A percentile compares a stretch with the other conserved stretches of the same genome.
phyloP scores from a whole-genome alignment of 495 filamentous ascomycete species.

The Hypoxylon cercidicola region DNA sequence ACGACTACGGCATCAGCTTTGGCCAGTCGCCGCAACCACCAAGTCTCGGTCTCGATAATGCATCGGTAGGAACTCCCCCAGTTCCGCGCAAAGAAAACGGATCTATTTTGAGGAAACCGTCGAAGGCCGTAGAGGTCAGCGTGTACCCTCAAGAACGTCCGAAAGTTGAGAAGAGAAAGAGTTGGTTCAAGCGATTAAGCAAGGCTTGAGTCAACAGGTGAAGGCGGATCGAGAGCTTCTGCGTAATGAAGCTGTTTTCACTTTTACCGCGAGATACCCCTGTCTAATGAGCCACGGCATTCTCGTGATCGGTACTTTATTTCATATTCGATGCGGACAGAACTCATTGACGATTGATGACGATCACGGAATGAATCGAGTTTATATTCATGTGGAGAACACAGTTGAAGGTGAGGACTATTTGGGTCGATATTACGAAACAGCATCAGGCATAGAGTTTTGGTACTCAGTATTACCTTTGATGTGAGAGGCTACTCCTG shows the following conservation, averaged over 20 bases:
- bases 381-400: neutral
- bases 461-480: constrained; percentile 7
- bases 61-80: constrained; percentile 39
- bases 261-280: constrained; percentile 36
- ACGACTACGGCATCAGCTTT: constrained; percentile 62
- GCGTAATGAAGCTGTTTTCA: constrained; percentile 16
- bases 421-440: neutral
- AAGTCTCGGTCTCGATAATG: constrained; percentile 47
- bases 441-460: constrained; percentile 8
- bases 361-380: constrained; percentile 4
- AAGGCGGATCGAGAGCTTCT: constrained; percentile 14
- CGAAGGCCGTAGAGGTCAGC: constrained; percentile 36
- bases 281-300: constrained; percentile 24
- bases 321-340: constrained; percentile 16
- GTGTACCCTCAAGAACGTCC: constrained; percentile 48
- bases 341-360: constrained; percentile 20
- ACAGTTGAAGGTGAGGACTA: constrained; percentile 8
- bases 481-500: constrained; percentile 11
- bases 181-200: constrained; percentile 90
- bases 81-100: constrained; percentile 53
- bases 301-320: constrained; percentile 24
- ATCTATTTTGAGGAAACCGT: constrained; percentile 48
- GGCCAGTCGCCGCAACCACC: constrained; percentile 50
- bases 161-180: constrained; percentile 77
- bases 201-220: constrained; percentile 57